phyloP scores from a whole-genome alignment of 768 basidiomycete genomes.

The Neoboletus subvelutipes region DNA sequence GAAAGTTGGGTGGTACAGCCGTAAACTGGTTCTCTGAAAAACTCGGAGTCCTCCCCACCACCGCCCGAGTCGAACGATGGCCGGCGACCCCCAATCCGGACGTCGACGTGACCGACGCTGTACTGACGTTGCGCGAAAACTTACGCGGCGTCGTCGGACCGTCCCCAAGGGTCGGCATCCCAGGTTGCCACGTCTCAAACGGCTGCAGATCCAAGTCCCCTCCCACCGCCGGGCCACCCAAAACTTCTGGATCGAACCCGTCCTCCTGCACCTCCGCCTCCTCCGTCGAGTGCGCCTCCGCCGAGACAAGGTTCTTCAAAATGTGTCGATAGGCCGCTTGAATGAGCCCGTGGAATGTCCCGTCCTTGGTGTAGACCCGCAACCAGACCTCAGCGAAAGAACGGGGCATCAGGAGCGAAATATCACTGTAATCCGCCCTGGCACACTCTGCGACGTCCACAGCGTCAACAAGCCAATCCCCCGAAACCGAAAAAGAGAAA shows the following conservation, averaged over 20 bases:
- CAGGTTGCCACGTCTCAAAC: conserved; percentile 18
- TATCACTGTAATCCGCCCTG: conserved; percentile 51
- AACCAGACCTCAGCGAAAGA: conserved; percentile 70
- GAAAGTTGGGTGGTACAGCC: conserved; percentile 40
- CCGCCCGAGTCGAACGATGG: conserved; percentile 18
- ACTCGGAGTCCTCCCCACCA: conserved; percentile 27
- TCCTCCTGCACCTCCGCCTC: conserved; percentile 2
- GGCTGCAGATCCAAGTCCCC: conserved; percentile 26
- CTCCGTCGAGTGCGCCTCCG: background rate
- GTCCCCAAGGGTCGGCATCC: background rate
- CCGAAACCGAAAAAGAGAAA: background rate
- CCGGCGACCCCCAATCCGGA: background rate
- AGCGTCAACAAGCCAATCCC: background rate
- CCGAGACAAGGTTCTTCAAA: conserved; percentile 24
- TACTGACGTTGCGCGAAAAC: conserved; percentile 17
- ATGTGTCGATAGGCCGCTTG: conserved; percentile 65
- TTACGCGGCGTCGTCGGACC: conserved; percentile 33
- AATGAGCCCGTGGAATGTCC: conserved; percentile 53
- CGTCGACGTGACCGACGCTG: conserved; percentile 5
- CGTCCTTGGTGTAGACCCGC: conserved; percentile 69
- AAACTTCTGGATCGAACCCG: conserved; percentile 13
- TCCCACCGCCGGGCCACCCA: background rate
- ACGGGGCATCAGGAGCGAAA: conserved; percentile 63
- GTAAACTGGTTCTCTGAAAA: conserved; percentile 46
- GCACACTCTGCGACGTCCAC: conserved; percentile 38